These are phyloP conservation scores for Lactarius pseudohatsudake DNA, from an alignment of 768 basidiomycete species.

Conservation along the genomic window DNA sequence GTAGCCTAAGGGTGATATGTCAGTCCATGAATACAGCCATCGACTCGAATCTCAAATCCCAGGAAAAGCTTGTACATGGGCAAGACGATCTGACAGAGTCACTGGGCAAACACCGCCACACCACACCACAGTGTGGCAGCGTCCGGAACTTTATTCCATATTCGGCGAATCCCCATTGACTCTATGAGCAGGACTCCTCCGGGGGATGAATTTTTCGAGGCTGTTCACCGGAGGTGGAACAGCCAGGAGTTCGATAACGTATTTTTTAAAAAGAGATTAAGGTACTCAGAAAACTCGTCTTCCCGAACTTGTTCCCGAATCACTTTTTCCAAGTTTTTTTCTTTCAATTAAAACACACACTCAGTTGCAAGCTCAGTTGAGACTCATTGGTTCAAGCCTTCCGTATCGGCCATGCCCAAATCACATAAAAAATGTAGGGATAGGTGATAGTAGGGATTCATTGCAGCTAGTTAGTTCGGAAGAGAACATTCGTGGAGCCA, in stretches of 20 bases:
- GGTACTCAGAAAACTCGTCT: background rate
- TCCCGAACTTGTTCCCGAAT: background rate
- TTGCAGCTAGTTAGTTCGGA: background rate
- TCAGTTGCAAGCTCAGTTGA: background rate
- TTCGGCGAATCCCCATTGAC: background rate
- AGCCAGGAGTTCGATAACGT: slow-evolving; percentile 7
- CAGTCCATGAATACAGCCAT: slow-evolving; percentile 2
- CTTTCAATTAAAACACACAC: background rate
- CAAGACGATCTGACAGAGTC: background rate
- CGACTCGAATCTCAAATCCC: slow-evolving; percentile 17
- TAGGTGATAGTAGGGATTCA: background rate
- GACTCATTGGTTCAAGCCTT: background rate
- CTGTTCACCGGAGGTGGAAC: slow-evolving; percentile 22
- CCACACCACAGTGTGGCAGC: background rate
- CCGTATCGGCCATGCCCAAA: background rate
- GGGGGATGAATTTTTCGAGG: slow-evolving; percentile 18
- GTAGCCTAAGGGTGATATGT: background rate
- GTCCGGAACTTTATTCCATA: slow-evolving; percentile 17
- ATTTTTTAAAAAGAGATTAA: background rate
- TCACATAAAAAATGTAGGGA: background rate
- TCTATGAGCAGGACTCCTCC: background rate
- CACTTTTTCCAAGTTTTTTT: background rate
- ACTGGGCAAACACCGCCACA: slow-evolving; percentile 1
- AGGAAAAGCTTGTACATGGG: slow-evolving; percentile 2
- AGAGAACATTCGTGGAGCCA: background rate